Percentiles rank a stretch among this genome's conserved stretches.
phyloP scores from a whole-genome alignment of 2,329 filamentous ascomycete species.

The Penicillium corylophilum region DNA sequence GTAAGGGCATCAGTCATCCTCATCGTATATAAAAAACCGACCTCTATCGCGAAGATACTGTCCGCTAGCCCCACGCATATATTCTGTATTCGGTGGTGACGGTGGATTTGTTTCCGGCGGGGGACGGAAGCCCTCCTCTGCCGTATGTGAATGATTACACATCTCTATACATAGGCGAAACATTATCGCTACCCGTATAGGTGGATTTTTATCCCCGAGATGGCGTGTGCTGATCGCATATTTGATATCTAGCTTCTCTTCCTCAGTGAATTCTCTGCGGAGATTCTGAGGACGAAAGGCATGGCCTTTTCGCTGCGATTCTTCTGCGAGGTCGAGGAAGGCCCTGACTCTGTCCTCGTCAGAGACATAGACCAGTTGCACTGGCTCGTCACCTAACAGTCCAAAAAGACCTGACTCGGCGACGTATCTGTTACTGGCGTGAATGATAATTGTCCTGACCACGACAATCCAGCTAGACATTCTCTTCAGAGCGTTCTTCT shows the following conservation, averaged over 20 bases:
- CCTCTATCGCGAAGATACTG: neutral
- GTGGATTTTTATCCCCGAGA: neutral
- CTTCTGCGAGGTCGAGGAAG: neutral
- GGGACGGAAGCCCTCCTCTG: neutral
- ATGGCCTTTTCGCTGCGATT: conserved; percentile 3
- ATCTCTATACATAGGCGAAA: conserved; percentile 1
- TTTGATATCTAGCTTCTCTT: neutral
- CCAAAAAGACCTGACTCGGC: conserved; percentile 5
- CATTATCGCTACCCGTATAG: conserved; percentile 3
- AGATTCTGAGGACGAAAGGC: conserved; percentile 1
- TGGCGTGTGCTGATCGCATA: neutral
- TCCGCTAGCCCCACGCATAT: neutral
- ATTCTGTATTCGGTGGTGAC: neutral
- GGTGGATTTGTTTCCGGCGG: neutral
- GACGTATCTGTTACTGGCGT: neutral
- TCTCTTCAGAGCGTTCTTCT: neutral
- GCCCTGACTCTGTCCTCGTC: neutral
- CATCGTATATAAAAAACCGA: neutral
- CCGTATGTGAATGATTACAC: neutral
- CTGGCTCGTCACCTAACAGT: conserved; percentile 3
- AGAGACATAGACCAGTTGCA: conserved; percentile 3
- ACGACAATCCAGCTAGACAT: neutral
- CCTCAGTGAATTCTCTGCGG: neutral
- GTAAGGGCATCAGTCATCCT: too few relatives aligned
- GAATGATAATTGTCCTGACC: neutral